These are phyloP conservation scores for Ascosphaera aggregata DNA, from an alignment of 2,329 filamentous ascomycete species.

Conservation along the genomic window DNA sequence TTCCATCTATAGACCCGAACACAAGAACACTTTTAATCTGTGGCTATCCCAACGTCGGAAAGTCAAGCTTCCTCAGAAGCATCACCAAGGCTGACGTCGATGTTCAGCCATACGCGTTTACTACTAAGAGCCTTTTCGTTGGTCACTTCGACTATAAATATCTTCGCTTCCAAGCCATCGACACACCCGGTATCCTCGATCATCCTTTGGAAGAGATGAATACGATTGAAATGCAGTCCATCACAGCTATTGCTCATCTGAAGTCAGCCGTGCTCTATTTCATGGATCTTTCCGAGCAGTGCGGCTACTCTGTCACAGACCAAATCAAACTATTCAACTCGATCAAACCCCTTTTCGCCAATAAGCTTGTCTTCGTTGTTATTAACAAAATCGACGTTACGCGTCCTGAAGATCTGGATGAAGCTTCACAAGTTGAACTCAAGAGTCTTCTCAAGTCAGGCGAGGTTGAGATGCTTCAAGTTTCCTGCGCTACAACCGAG, in stretches of 20 bases:
- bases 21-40: conserved; percentile 90
- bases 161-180: conserved; percentile 73
- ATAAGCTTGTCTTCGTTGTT: conserved; percentile 91
- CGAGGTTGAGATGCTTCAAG: conserved; percentile 78
- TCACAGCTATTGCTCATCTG: conserved; percentile 92
- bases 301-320: conserved; percentile 75
- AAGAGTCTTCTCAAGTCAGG: conserved; percentile 53
- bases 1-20: conserved; percentile 96
- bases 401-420: conserved; percentile 64
- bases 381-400: conserved; percentile 97
- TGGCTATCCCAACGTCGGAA: conserved; percentile 94
- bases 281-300: conserved; percentile 94
- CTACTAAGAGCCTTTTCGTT: conserved; percentile 90
- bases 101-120: conserved; percentile 95
- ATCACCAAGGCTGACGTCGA: conserved; percentile 90
- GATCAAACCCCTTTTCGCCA: conserved; percentile 90
- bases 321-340: conserved; percentile 92
- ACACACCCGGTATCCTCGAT: conserved; percentile 95
- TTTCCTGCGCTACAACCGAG: conserved; percentile 87
- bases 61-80: conserved; percentile 83
- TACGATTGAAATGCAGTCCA: conserved; percentile 98
- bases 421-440: conserved; percentile 53
- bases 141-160: conserved; percentile 98
- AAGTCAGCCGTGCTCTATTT: conserved; percentile 92
- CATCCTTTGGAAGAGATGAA: conserved; percentile 99